Base-by-base conservation (phyloP, 1,284 basidiomycete species). In the Boletus subluridellus region DNA sequence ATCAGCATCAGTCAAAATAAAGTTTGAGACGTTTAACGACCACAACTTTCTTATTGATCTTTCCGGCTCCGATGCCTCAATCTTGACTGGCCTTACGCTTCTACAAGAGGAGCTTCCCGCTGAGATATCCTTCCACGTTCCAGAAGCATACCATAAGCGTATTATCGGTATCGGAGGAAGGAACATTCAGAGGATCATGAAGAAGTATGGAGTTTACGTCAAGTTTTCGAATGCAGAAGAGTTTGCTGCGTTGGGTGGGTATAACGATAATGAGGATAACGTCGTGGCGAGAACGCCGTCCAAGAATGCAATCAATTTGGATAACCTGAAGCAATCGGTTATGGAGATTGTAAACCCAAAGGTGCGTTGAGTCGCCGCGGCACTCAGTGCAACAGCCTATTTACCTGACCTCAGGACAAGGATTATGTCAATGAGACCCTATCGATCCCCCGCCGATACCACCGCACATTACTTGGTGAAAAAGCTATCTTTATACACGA, bases 141-240 rank as follows among this genome's bases (percentile, higher is more conserved):
- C 97, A 26, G 96, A 99, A 76, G 87, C 88, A 52, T 99, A 98
- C 74, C 96, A 99, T 80, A 99, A 99, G 77, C 92, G 97, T 62
- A 99, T 99, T 74, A 99, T 99, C 66, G 96, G 96, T 61, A 96
- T 98, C 30, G 96, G 95, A 46, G 96, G 96, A 35, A 92, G 95
- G 71, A 99, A 96, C 76, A 99, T 99, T 60, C 96, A 99, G 74
- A 86, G 94, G 60, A 99, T 99, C 75, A 99, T 99, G 96, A 98
- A 98, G 79, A 95, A 97, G 75, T 98, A 92, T 69, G 96, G 96
- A 35, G 96, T 98, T 30, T 99, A 98, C 76, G 97, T 99, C 77
- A 99, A 99, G 77, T 99, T 99, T 72, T 95, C 94, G 45, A 99
- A 98, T 73, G 94, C 95, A 7, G 95, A 98, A 66, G 97, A 99